Conservation (phyloP, 176 grass and related monocot species). For the Bromus sterilis region DNA sequence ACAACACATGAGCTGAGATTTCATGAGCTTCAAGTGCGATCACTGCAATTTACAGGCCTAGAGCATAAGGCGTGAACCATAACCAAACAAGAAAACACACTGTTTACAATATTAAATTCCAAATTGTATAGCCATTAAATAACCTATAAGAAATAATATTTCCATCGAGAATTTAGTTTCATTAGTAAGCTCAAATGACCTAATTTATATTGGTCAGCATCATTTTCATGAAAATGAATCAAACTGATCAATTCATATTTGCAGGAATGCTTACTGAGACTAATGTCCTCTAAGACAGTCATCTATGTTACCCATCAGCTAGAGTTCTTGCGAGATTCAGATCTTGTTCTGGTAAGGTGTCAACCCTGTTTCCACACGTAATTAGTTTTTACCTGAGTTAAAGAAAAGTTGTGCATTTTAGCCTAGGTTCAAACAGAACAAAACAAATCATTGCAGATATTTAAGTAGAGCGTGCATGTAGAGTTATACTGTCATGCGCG, state of each 20-base stretch:
- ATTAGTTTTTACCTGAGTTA: neutral
- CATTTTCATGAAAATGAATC: neutral
- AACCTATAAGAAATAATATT: neutral
- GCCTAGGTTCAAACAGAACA: neutral
- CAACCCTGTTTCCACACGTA: neutral
- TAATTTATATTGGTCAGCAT: neutral
- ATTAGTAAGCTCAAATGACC: neutral
- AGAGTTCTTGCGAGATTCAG: constrained; percentile 65
- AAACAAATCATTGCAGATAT: neutral
- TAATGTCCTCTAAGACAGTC: constrained; percentile 69
- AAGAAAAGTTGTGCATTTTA: neutral
- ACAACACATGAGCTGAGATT: neutral
- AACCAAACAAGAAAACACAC: neutral
- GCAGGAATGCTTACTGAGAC: constrained; percentile 73
- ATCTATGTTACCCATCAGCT: constrained; percentile 89
- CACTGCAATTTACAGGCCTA: neutral
- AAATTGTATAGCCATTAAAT: neutral
- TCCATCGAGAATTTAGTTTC: neutral
- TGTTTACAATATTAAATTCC: neutral
- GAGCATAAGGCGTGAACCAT: neutral
- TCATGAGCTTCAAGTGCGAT: neutral
- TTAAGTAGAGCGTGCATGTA: neutral
- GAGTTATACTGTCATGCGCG: neutral
- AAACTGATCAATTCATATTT: constrained; percentile 11
- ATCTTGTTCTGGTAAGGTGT: constrained; percentile 77